Evolutionary conservation across 2,329 filamentous ascomycete species (phyloP).

Genomic region (Catunica adiposa): DNA sequence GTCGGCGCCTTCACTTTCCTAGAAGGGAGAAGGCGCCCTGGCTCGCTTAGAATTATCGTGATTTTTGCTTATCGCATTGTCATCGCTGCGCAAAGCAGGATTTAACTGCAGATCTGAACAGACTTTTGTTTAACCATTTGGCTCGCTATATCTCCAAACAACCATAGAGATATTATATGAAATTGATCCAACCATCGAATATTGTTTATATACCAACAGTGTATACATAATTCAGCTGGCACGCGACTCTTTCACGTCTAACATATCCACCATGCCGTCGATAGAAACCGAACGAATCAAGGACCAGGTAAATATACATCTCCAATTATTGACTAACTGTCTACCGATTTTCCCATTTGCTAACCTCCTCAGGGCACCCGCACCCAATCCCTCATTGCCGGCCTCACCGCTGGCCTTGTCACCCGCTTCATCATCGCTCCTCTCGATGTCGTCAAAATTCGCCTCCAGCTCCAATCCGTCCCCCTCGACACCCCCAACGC

Average conservation of each 20-base stretch:
- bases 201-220: too few species aligned
- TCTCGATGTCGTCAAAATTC: constrained; percentile 95
- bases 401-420: constrained; percentile 60
- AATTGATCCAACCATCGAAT: too few species aligned
- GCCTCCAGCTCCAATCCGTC: constrained; percentile 63
- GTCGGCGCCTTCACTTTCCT: not conserved
- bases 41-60: not conserved
- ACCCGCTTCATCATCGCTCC: constrained; percentile 88
- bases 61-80: constrained; percentile 1
- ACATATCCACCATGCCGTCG: not conserved
- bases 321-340: not conserved
- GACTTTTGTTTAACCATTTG: not conserved
- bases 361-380: constrained; percentile 30
- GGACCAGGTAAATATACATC: constrained; percentile 13
- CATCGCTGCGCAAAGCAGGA: not conserved
- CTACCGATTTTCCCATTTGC: not conserved
- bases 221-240: too few species aligned
- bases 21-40: not conserved
- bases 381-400: constrained; percentile 39
- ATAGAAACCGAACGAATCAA: constrained; percentile 12
- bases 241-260: too few species aligned
- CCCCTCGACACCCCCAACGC: not conserved
- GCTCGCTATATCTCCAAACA: not conserved
- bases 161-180: too few species aligned
- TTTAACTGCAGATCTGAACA: not conserved